Evolutionary conservation across 352 stramenopile genomes (phyloP), one percentile per base, ranked within the genome.

Genomic region (Pythium phragmiticola): DNA sequence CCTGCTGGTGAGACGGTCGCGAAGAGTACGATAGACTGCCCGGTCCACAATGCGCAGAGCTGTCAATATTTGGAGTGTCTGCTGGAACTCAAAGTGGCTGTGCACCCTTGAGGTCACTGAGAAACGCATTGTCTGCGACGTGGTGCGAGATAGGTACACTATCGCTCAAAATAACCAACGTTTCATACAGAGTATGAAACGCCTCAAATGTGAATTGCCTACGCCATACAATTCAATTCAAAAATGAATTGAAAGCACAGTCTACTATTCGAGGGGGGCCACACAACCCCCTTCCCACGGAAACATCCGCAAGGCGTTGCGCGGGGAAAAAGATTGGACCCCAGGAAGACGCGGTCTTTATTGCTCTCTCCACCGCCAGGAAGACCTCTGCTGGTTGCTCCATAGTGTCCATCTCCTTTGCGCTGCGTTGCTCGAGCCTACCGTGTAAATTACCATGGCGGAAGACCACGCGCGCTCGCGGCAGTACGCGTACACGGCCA

Each of bases 401-500:
- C 7, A 45, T 57, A 30, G n/a, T 21, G 33, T n/a, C n/a, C n/a
- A n/a, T n/a, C n/a, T 3, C 1, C 26, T 23, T 6, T 21, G 33
- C 14, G 16, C 19, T 39, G 9, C 4, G 11, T 19, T 54, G n/a
- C 11, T 21, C 0, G 11, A 36, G 28, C 53, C 7, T 33, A 23
- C 53, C 39, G 39, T 46, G 13, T 19, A n/a, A 23, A 7, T 1
- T 19, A 48, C 36, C 13, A 97, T 97, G 90, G 88, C 89, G 23
- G 88, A 97, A 77, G 90, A 97, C 56, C 83, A 89, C 58, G 89
- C 88, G 57, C 89, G 90, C 19, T 93, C 87, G 67, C 78, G 88
- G 56, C 87, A 96, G 70, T 98, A 98, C 83, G 90, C 92, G 63
- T 98, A 98, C 81, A 69, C 76, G 63, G 77, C 92, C 70, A 98